phyloP scores from a whole-genome alignment of 768 basidiomycete genomes.

The Suillus bovinus region DNA sequence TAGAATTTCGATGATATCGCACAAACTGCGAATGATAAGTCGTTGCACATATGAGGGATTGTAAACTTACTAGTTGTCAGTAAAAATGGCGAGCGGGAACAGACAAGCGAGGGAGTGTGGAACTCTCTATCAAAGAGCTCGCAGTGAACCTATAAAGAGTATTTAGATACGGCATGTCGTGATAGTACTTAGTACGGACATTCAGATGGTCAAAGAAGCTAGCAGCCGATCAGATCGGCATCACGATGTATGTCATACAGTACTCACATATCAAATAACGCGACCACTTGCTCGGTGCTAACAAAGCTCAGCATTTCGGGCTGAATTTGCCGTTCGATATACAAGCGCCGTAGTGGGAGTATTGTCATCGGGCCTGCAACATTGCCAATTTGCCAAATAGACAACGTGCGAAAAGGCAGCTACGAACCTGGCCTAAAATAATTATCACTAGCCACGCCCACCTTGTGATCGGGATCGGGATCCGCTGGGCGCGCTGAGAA shows the following conservation, averaged over 20 bases:
- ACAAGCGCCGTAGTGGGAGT: constrained; percentile 75
- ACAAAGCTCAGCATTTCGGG: constrained; percentile 94
- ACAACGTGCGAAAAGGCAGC: constrained; percentile 4
- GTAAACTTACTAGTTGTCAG: constrained; percentile 79
- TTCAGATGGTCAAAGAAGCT: constrained; percentile 80
- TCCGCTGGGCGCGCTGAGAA: constrained; percentile 40
- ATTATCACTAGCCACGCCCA: constrained; percentile 82
- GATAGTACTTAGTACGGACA: constrained; percentile 41
- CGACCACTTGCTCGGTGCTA: constrained; percentile 84
- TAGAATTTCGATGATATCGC: constrained; percentile 95
- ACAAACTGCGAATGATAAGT: constrained; percentile 62
- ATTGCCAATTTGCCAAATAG: constrained; percentile 11
- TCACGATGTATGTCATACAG: constrained; percentile 7
- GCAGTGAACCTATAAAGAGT: constrained; percentile 60
- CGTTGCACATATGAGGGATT: neutral
- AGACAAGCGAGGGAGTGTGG: constrained; percentile 92
- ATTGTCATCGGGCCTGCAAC: constrained; percentile 82
- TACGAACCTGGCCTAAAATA: constrained; percentile 88
- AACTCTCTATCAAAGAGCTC: constrained; percentile 83
- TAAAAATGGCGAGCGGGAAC: constrained; percentile 92
- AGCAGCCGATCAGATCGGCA: constrained; percentile 14
- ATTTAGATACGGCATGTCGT: constrained; percentile 14
- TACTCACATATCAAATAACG: constrained; percentile 85
- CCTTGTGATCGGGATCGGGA: constrained; percentile 43
- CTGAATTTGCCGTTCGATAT: constrained; percentile 87